Base-by-base conservation (phyloP, 2,329 filamentous ascomycete genomes). In the Monilinia polystroma region DNA sequence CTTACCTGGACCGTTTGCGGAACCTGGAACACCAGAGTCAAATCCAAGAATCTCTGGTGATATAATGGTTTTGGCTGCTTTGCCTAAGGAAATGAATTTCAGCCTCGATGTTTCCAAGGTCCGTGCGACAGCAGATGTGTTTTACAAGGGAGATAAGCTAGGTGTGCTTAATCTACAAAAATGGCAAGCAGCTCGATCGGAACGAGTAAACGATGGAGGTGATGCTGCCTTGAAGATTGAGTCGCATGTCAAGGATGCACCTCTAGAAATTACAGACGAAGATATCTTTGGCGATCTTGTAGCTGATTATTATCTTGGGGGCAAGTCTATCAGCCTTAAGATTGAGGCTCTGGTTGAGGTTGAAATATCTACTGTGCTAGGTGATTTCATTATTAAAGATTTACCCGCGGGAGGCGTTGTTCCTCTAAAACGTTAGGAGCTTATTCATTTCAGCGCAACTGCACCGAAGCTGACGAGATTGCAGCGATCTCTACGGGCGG, bases 71-170 rank as follows among this genome's bases (percentile, higher is more conserved):
- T 81, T 93, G 23, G 89, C 96, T 35, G 87, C 82, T 14, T 78
- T 98, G 45, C 95, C 95, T 0, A 84, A 91, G 54, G 90, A 97
- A 76, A 89, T 98, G 83, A 93, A 96, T 74, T 90, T 98, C 71
- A 86, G 89, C 62, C 80, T 99, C 63, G 87, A 90, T 69, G 91
- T 98, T 53, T 88, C 88, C 49, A 84, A 84, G 67, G 86, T 99
- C 58, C 86, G 87, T 64, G 92, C 94, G 2, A 85, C 85, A 64
- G 90, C 93, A 5, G 87, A 96, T 75, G 88, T 98, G 3, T 91
- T 86, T 72, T 97, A 96, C 78, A 82, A 91, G 70, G 83, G 83
- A 35, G 82, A 87, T 64, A 91, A 94, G 76, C 86, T 99, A 68
- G 95, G 95, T 49, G 85, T 90, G 65, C 83, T 99, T 35, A 86